Conservation (phyloP, 2,329 filamentous ascomycete genomes). For the Bipolaris oryzae region DNA sequence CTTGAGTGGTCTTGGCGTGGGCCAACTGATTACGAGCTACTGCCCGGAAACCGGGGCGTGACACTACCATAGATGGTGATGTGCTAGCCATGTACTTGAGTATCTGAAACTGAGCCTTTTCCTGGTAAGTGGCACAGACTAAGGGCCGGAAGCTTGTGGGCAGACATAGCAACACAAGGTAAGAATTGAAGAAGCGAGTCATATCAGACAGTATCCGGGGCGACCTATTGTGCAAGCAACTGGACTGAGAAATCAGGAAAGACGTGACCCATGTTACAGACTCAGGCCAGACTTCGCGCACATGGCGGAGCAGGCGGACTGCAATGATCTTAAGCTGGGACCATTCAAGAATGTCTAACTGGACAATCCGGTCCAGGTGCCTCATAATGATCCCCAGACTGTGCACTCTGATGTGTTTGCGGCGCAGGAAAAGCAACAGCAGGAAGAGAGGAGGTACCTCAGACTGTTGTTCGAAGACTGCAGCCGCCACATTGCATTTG, state of each 20-base stretch:
- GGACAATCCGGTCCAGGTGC: slow-evolving; percentile 29
- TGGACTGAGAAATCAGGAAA: slow-evolving; percentile 33
- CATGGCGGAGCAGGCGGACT: slow-evolving; percentile 39
- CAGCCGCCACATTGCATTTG: slow-evolving; percentile 26
- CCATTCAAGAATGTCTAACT: slow-evolving; percentile 29
- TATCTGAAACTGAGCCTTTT: slow-evolving; percentile 63
- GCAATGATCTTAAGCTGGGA: slow-evolving; percentile 29
- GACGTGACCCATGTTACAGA: slow-evolving; percentile 40
- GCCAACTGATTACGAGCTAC: slow-evolving; percentile 63
- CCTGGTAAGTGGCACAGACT: slow-evolving; percentile 55
- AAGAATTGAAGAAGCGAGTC: slow-evolving; percentile 56
- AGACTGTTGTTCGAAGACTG: slow-evolving; percentile 21
- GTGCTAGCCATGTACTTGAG: slow-evolving; percentile 63
- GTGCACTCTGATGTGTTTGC: slow-evolving; percentile 29
- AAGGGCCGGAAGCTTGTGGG: slow-evolving; percentile 58
- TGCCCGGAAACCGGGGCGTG: slow-evolving; percentile 63
- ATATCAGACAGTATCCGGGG: slow-evolving; percentile 24
- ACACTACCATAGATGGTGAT: slow-evolving; percentile 61
- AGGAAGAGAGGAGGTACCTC: slow-evolving; percentile 39
- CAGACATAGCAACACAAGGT: slow-evolving; percentile 56
- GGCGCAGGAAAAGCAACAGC: slow-evolving; percentile 39
- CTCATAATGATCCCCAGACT: slow-evolving; percentile 34
- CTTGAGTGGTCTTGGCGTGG: slow-evolving; percentile 61
- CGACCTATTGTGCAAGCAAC: slow-evolving; percentile 21
- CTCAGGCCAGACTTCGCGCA: slow-evolving; percentile 39